These are phyloP conservation scores for Colletotrichum sublineola DNA, from an alignment of 2,329 filamentous ascomycete species.

Conservation along the genomic window DNA sequence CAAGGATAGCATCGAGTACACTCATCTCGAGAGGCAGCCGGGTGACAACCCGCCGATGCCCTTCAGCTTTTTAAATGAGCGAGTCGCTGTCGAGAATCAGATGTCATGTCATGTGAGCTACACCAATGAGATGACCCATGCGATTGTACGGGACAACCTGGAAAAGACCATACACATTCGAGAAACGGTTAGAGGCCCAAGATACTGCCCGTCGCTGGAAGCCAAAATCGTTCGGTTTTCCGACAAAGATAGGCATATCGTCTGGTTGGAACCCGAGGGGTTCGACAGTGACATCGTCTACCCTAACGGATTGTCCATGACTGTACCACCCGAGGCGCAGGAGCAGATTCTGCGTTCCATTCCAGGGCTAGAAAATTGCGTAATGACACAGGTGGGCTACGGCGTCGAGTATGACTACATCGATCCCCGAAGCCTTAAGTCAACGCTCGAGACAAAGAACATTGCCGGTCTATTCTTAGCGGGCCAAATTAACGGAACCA, in stretches of 20 bases:
- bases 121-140: constrained; percentile 86
- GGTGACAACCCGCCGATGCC: constrained; percentile 90
- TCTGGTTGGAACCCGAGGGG: constrained; percentile 98
- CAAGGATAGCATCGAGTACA: constrained; percentile 84
- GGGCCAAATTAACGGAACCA: constrained; percentile 98
- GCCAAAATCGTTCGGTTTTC: constrained; percentile 92
- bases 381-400: constrained; percentile 95
- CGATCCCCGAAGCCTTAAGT: constrained; percentile 87
- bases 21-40: constrained; percentile 76
- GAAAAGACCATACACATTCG: constrained; percentile 97
- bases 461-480: constrained; percentile 92
- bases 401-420: constrained; percentile 99
- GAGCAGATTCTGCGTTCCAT: constrained; percentile 88
- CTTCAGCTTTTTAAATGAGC: constrained; percentile 90
- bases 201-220: constrained; percentile 96
- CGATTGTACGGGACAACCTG: constrained; percentile 88
- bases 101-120: constrained; percentile 88
- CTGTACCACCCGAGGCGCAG: constrained; percentile 89
- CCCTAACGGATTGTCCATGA: constrained; percentile 98
- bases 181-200: constrained; percentile 92
- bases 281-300: constrained; percentile 92
- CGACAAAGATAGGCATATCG: constrained; percentile 84
- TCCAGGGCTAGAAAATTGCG: constrained; percentile 86
- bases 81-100: constrained; percentile 84
- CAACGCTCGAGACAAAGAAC: constrained; percentile 94